Percentiles rank a stretch among this genome's conserved stretches.
Evolutionary conservation across 2,329 filamentous ascomycete genomes (phyloP).

Genomic region (Chaetomium strumarium): DNA sequence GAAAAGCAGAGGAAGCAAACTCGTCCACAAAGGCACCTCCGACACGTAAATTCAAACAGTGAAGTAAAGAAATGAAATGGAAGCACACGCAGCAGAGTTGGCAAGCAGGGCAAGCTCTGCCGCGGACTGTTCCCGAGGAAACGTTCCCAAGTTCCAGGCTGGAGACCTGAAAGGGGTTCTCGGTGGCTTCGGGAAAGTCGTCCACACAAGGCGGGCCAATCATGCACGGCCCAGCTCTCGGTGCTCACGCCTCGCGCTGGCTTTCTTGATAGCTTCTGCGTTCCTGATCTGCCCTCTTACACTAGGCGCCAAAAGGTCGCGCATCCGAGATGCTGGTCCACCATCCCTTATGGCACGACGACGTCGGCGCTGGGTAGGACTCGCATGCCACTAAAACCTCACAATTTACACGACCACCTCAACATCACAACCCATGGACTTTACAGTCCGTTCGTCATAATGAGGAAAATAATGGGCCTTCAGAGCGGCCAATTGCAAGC

Average conservation of each 20-base stretch:
- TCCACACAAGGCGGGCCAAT: not conserved
- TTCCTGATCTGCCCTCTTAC: not conserved
- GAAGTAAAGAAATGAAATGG: no score
- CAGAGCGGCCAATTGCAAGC: not conserved
- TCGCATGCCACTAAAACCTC: not conserved
- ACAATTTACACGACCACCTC: not conserved
- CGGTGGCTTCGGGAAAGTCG: not conserved
- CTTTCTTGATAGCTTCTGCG: not conserved
- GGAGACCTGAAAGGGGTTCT: not conserved
- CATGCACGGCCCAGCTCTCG: not conserved
- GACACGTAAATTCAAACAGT: no score
- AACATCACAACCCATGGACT: not conserved
- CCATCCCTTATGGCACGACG: not conserved
- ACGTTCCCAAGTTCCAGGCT: no score
- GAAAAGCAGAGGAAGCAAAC: no score
- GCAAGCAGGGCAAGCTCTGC: no score
- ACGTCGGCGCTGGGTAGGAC: not conserved
- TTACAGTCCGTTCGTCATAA: not conserved
- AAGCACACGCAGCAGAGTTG: no score
- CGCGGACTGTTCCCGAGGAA: no score
- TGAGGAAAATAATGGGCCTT: not conserved
- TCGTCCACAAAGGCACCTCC: no score
- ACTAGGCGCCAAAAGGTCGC: not conserved
- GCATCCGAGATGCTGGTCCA: not conserved
- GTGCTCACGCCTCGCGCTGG: no score